phyloP scores from a whole-genome alignment of 345 rosid genomes.

The Stellera chamaejasme region DNA sequence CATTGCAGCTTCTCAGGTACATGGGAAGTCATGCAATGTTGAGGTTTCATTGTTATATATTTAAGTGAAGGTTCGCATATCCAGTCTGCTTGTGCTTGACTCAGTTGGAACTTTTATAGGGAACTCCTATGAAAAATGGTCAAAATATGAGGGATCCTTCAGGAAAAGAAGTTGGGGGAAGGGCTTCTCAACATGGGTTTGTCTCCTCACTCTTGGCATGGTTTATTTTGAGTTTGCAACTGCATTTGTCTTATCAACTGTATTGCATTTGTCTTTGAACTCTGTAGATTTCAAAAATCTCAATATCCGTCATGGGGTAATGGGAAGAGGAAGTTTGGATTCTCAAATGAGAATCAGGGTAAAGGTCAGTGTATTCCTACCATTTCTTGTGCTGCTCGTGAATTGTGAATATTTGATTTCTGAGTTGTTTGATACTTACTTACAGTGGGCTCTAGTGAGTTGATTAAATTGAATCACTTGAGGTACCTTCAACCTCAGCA shows the following conservation, averaged over 20 bases:
- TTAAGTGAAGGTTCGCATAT: no score
- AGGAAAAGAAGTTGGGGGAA: no score
- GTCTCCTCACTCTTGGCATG: conserved; percentile 10
- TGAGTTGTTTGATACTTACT: background rate
- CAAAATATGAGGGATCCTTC: conserved; percentile 19
- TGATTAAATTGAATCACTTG: conserved; percentile 4
- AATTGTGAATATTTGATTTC: background rate
- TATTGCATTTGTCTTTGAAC: background rate
- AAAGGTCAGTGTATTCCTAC: conserved; percentile 35
- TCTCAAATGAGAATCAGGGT: conserved; percentile 27
- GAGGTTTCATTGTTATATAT: no score
- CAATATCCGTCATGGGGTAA: conserved; percentile 33
- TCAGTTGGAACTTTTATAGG: conserved; percentile 26
- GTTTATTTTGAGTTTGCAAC: conserved; percentile 5
- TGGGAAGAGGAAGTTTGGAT: conserved; percentile 41
- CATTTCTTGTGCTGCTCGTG: conserved; percentile 1
- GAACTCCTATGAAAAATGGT: conserved; percentile 27
- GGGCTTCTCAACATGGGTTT: conserved; percentile 27
- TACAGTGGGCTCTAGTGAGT: background rate
- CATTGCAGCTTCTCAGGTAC: no score
- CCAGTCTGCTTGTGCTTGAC: background rate
- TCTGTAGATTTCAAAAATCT: conserved; percentile 45
- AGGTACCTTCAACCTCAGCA: background rate
- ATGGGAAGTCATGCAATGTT: no score
- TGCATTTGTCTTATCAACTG: conserved; percentile 6